Evolutionary conservation across 768 basidiomycete genomes (phyloP).

Genomic region (Tubosaeta sp.): DNA sequence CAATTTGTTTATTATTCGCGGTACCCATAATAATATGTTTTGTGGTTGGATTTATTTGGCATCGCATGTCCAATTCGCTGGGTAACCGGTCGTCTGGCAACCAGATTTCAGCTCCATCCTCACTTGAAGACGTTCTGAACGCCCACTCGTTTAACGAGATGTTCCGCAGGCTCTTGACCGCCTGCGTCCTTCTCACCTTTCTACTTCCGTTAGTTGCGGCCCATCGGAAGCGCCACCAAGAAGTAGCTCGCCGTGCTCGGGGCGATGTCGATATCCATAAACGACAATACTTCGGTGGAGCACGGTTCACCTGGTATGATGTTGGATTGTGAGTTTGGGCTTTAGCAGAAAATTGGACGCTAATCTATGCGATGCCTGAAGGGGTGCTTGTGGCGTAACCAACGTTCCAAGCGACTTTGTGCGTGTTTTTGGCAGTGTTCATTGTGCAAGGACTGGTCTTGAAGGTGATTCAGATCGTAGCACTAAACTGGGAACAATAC

Average conservation of each 20-base stretch:
- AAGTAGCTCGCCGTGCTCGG: slow-evolving; percentile 45
- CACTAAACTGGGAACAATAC: slow-evolving; percentile 49
- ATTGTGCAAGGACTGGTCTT: slow-evolving; percentile 1
- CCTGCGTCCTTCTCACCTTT: slow-evolving; percentile 34
- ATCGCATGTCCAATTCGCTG: background rate
- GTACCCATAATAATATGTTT: slow-evolving; percentile 3
- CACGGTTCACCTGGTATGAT: slow-evolving; percentile 54
- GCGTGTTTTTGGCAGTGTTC: slow-evolving; percentile 14
- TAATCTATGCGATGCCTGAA: slow-evolving; percentile 22
- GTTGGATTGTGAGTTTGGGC: slow-evolving; percentile 43
- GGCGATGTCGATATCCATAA: slow-evolving; percentile 39
- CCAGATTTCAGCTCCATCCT: slow-evolving; percentile 3
- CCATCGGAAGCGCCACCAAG: slow-evolving; percentile 41
- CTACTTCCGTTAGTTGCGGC: slow-evolving; percentile 32
- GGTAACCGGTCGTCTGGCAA: slow-evolving; percentile 16
- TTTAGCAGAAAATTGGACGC: slow-evolving; percentile 1
- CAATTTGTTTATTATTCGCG: slow-evolving; percentile 3
- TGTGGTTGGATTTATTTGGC: slow-evolving; percentile 6
- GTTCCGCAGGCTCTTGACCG: slow-evolving; percentile 21
- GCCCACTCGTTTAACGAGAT: slow-evolving; percentile 22
- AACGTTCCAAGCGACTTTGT: slow-evolving; percentile 44
- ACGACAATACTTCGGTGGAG: slow-evolving; percentile 29
- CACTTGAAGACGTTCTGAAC: slow-evolving; percentile 5
- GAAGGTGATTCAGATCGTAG: slow-evolving; percentile 43
- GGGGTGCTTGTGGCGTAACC: slow-evolving; percentile 52